Evolutionary conservation across 2,329 filamentous ascomycete species (phyloP).

Genomic region (Pseudomassariella vexata): DNA sequence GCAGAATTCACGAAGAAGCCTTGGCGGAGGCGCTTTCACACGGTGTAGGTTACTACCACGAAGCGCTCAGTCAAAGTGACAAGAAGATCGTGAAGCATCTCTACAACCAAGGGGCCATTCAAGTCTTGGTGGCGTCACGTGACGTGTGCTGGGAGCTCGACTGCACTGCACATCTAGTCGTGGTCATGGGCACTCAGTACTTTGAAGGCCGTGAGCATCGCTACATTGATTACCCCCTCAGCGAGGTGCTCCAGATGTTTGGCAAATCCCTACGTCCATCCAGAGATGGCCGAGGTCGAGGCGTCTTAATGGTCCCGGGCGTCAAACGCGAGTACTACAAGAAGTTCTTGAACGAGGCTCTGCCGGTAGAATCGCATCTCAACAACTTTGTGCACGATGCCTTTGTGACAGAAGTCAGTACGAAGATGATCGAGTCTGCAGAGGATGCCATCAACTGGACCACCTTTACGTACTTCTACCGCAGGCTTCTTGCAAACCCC

Average conservation of each 20-base stretch:
- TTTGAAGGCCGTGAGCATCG: constrained; percentile 95
- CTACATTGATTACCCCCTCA: constrained; percentile 93
- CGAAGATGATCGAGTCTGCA: constrained; percentile 88
- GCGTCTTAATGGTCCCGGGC: constrained; percentile 92
- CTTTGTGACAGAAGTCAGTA: constrained; percentile 95
- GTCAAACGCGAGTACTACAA: constrained; percentile 98
- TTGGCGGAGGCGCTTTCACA: constrained; percentile 86
- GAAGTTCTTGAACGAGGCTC: constrained; percentile 93
- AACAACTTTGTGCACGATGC: constrained; percentile 90
- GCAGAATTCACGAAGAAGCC: constrained; percentile 77
- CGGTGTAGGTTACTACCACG: constrained; percentile 95
- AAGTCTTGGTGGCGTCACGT: constrained; percentile 69
- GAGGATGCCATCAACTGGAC: constrained; percentile 98
- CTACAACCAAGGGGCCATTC: constrained; percentile 82
- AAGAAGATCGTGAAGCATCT: constrained; percentile 92
- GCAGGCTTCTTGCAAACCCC: constrained; percentile 87
- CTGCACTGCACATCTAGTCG: constrained; percentile 79
- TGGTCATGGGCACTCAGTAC: constrained; percentile 97
- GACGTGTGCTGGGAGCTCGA: constrained; percentile 97
- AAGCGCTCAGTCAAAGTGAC: constrained; percentile 82
- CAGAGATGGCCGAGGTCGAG: constrained; percentile 74
- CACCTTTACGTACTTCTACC: constrained; percentile 97
- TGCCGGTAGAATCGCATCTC: constrained; percentile 92
- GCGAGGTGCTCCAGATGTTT: constrained; percentile 96
- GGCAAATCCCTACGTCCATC: constrained; percentile 80